Evolutionary conservation across 179 eudicot genomes (phyloP), one percentile per base, ranked within the genome.

Genomic region (Nepenthes alata): DNA sequence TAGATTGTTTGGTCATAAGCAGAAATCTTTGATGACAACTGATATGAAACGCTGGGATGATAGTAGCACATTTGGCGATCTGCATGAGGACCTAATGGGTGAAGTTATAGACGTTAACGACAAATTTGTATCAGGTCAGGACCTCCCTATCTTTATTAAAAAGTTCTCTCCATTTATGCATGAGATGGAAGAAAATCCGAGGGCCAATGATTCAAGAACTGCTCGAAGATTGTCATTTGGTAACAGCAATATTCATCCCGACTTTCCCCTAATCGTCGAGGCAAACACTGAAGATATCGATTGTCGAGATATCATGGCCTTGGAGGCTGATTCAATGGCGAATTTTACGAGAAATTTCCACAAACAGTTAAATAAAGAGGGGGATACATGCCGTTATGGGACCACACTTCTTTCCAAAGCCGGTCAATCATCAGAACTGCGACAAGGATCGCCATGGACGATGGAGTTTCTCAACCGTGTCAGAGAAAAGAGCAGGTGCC

Each of bases 401-500:
- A 80, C 82, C 72, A 82, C 96, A 60, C 81, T 95, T 14, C 78
- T 91, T 60, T 72, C 83, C 34, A 91, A 84, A 51, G 96, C 95
- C 59, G 70, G 85, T 60, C 74, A 70, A 35, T 82, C 85, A 14
- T 74, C 69, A 36, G 79, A 78, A 47, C 62, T 67, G 64, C 88
- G 72, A 59, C 78, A 78, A 70, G 97, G 94, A 38, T 95, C 97
- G 15, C 96, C 99, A 4, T 91, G 99, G 99, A 91, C 95, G 5
- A 83, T 82, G 11, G 96, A 91, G 57, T 95, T 95, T 74, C 83
- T 95, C 0, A 95, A 95, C 62, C 83, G 88, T 58, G 74, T 95
- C 47, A 85, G 81, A 73, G 99, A 91, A 67, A 91, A 86, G 76
- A 80, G 87, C 73, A 80, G 75, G 70, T 58, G 69, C 62, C 85